phyloP scores from a whole-genome alignment of 768 basidiomycete species.

The Tulasnella sp. region DNA sequence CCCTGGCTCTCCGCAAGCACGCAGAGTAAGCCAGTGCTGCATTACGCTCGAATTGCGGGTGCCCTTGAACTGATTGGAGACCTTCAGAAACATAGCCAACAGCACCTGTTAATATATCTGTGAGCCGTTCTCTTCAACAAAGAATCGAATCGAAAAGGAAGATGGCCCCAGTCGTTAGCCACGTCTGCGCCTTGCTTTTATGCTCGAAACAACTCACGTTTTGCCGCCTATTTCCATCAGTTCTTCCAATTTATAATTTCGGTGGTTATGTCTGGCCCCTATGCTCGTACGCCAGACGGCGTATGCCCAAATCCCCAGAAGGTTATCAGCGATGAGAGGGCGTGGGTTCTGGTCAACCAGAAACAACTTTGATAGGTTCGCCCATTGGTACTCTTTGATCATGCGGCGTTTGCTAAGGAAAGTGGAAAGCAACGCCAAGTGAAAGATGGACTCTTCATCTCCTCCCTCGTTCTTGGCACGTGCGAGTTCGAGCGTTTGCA shows the following conservation, averaged over 20 bases:
- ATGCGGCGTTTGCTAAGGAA: not conserved
- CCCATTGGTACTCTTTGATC: not conserved
- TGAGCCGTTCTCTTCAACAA: not conserved
- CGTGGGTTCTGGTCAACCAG: not conserved
- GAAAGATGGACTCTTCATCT: not conserved
- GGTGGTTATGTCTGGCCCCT: no score
- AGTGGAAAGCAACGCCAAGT: not conserved
- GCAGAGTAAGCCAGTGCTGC: not conserved
- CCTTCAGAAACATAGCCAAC: not conserved
- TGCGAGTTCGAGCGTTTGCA: not conserved
- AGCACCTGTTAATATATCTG: not conserved
- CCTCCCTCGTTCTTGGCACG: not conserved
- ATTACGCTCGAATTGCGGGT: not conserved
- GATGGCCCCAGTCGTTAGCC: not conserved
- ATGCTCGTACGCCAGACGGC: not conserved
- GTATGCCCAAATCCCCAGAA: not conserved
- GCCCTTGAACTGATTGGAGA: not conserved
- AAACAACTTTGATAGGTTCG: not conserved
- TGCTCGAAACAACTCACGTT: not conserved
- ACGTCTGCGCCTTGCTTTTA: no score
- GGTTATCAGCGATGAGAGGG: not conserved
- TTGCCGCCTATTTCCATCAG: not conserved
- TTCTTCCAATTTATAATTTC: not conserved
- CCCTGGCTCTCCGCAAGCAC: not conserved
- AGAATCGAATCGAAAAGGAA: no score